Percentiles rank a stretch among this genome's conserved stretches.
Conservation (phyloP, 2,329 filamentous ascomycete species). For the Alternaria postmessia region DNA sequence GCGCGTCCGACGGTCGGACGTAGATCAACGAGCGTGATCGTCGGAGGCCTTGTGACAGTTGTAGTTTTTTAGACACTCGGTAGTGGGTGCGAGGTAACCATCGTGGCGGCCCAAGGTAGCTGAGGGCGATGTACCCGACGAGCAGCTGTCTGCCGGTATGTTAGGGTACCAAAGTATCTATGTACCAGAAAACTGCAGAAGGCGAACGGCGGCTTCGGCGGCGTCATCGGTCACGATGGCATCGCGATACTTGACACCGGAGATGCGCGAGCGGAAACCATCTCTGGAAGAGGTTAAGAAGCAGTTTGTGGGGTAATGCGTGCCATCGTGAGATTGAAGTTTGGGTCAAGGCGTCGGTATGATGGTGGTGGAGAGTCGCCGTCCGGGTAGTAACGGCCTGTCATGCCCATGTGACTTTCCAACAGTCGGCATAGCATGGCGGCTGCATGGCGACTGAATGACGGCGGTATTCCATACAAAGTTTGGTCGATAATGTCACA, state of each 20-base stretch:
- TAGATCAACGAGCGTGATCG: constrained; percentile 9
- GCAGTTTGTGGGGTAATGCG: background rate
- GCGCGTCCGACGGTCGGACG: constrained; percentile 3
- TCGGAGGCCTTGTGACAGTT: constrained; percentile 12
- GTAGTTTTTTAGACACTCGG: background rate
- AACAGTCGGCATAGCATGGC: background rate
- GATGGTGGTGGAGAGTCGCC: background rate
- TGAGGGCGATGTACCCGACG: constrained; percentile 1
- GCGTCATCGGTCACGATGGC: constrained; percentile 5
- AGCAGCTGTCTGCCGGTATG: background rate
- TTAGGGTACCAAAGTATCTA: background rate
- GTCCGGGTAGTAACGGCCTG: background rate
- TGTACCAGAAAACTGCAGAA: background rate
- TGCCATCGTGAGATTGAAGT: constrained; percentile 4
- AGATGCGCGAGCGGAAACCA: background rate
- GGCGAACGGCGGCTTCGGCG: background rate
- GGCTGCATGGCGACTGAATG: background rate
- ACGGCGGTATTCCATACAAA: background rate
- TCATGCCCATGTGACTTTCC: background rate
- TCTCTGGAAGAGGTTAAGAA: background rate
- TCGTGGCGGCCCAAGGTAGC: constrained; percentile 1
- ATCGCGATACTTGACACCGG: background rate
- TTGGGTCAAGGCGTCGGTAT: background rate
- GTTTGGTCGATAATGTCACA: background rate
- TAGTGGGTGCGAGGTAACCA: constrained; percentile 4